Evolutionary conservation across 768 basidiomycete species (phyloP), one percentile per base, ranked within the genome.

Genomic region (Mycena polygramma): DNA sequence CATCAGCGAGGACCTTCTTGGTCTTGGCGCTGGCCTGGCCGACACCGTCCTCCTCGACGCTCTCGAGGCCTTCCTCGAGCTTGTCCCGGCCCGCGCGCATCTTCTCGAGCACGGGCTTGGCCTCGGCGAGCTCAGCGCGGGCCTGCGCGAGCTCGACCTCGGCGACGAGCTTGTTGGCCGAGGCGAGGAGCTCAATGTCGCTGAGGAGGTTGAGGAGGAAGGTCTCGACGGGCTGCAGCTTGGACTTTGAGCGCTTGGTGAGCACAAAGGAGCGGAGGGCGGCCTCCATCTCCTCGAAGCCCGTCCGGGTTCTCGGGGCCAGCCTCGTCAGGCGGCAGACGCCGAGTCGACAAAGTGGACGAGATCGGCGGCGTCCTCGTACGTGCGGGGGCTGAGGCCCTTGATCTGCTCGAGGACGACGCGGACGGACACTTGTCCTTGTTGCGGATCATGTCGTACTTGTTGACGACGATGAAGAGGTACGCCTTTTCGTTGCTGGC

Each of bases 261-360:
- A 99, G 91, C 14, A 99, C 96, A 79, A 99, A 99, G 0, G 95
- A 96, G 20, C 97, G 91, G 43, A 99, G 84, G 0, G 94, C 90
- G 13, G 92, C 90, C 80, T 99, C 97, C 70, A 99, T 91, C 76
- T 94, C 91, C 66, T 92, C 92, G 76, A n/a, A 99, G 98, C 41
- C 41, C 41, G 0, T 88, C 87, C 72, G 89, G 91, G 66, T 64
- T 58, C 41, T 67, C 62, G 86, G 30, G 30, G 30, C 30, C 30
- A 2, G 88, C 22, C 87, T 84, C 78, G 84, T 89, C n/a, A n/a
- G 89, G 89, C 65, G 90, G 88, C 49, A 92, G 86, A 22, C 17
- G 92, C 91, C 9, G 96, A 97, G 79, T 99, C 98, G 75, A 99
- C 98, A 79, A 99, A 99, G 81, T 99, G 98, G 4, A 99, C 97